A percentile compares a stretch with the other conserved stretches of the same genome.
Conservation (phyloP, 768 basidiomycete species). For the Pulveroboletus sp. region DNA sequence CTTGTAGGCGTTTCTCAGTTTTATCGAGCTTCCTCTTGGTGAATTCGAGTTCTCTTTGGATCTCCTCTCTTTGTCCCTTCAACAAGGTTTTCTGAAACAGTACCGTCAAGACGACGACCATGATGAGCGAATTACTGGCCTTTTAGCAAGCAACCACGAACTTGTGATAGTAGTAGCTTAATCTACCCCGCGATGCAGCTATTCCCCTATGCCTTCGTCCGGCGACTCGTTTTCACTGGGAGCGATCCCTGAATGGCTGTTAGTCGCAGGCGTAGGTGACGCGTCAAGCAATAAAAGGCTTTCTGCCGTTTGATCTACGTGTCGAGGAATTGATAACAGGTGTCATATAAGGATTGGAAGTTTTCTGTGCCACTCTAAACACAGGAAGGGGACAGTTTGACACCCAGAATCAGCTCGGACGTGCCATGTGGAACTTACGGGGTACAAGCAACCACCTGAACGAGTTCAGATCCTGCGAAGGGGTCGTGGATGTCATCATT, state of each 20-base stretch:
- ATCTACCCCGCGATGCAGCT: slow-evolving; percentile 13
- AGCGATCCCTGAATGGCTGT: not conserved
- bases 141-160: slow-evolving; percentile 9
- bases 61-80: slow-evolving; percentile 11
- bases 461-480: not conserved
- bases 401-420: not conserved
- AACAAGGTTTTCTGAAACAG: slow-evolving; percentile 12
- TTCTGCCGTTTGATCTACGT: not conserved
- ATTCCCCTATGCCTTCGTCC: slow-evolving; percentile 1
- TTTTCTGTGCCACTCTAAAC: slow-evolving; percentile 12
- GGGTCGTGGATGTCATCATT: not conserved
- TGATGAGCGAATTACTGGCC: slow-evolving; percentile 2
- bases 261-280: slow-evolving; percentile 7
- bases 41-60: slow-evolving; percentile 13
- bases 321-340: slow-evolving; percentile 23
- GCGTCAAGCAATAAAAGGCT: not conserved
- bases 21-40: slow-evolving; percentile 16
- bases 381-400: not conserved
- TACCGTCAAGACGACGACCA: not conserved
- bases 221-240: not conserved
- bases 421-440: slow-evolving; percentile 13
- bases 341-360: slow-evolving; percentile 24
- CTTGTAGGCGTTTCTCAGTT: slow-evolving; percentile 14
- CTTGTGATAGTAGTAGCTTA: slow-evolving; percentile 8
- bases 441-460: slow-evolving; percentile 6